Conservation (phyloP, 768 basidiomycete species). For the Phlebiopsis flavidoalba region DNA sequence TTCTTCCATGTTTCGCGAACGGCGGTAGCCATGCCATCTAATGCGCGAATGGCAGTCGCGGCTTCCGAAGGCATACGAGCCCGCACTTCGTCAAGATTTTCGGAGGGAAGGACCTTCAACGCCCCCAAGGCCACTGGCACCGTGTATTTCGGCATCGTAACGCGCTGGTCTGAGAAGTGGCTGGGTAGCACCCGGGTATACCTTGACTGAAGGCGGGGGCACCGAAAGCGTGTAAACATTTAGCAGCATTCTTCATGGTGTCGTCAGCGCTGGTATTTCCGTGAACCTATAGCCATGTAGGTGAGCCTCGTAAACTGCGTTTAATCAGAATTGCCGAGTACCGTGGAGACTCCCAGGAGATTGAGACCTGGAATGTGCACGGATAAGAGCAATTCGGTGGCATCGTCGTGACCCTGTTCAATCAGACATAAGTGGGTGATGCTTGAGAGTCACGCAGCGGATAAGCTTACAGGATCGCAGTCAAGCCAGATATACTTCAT, state of each 20-base stretch:
- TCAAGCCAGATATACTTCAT: slow-evolving; percentile 30
- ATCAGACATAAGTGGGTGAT: neutral
- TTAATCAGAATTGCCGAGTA: slow-evolving; percentile 22
- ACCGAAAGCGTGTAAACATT: slow-evolving; percentile 72
- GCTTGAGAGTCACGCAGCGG: neutral
- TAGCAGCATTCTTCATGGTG: slow-evolving; percentile 70
- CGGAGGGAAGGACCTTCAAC: slow-evolving; percentile 68
- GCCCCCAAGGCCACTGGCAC: slow-evolving; percentile 76
- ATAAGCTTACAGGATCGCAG: slow-evolving; percentile 27
- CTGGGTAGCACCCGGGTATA: slow-evolving; percentile 64
- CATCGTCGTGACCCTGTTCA: slow-evolving; percentile 83
- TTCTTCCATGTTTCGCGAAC: slow-evolving; percentile 52
- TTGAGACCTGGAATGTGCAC: slow-evolving; percentile 58
- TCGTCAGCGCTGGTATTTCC: slow-evolving; percentile 66
- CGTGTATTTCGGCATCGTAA: slow-evolving; percentile 78
- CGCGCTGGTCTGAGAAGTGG: slow-evolving; percentile 61
- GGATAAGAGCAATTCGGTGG: slow-evolving; percentile 76
- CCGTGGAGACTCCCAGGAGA: slow-evolving; percentile 82
- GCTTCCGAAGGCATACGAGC: slow-evolving; percentile 44
- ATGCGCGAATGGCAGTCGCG: slow-evolving; percentile 40
- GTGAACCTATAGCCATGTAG: slow-evolving; percentile 51
- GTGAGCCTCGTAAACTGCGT: neutral
- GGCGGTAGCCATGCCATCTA: slow-evolving; percentile 63
- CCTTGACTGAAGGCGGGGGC: slow-evolving; percentile 51
- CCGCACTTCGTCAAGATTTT: slow-evolving; percentile 43